Conservation (phyloP, 106 monocot genomes). For the Phalaenopsis equestris region DNA sequence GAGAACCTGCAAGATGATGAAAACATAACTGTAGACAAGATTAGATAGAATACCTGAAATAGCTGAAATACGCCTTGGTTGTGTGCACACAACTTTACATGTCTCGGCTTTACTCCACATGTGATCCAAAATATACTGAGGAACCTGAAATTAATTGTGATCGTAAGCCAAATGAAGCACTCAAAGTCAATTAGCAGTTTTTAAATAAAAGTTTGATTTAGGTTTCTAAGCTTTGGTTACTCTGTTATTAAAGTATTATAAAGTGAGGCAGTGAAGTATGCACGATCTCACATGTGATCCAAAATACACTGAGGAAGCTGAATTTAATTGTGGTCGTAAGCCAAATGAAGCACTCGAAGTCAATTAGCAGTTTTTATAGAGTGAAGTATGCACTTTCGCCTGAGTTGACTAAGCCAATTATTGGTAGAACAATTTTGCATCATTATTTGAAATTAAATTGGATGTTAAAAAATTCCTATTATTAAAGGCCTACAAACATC, state of each 20-base stretch:
- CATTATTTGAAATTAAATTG: background rate
- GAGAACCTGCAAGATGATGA: background rate
- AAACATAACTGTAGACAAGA: background rate
- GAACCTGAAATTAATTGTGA: conserved; percentile 44
- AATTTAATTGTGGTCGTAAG: background rate
- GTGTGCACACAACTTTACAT: conserved; percentile 93
- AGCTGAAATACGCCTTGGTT: conserved; percentile 91
- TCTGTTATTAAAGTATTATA: background rate
- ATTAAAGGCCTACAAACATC: background rate
- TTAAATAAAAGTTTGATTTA: background rate
- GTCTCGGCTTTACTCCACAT: conserved; percentile 81
- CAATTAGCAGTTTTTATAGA: background rate
- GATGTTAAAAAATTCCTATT: background rate
- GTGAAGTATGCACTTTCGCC: background rate
- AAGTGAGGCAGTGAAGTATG: background rate
- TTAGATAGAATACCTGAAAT: conserved; percentile 62
- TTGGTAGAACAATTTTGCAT: background rate
- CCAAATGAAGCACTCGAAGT: background rate
- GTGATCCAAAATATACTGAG: conserved; percentile 87
- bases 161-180: background rate
- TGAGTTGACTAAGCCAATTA: background rate
- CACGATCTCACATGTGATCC: conserved; percentile 52
- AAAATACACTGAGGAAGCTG: conserved; percentile 97
- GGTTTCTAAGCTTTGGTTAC: background rate
- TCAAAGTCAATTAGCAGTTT: background rate